Base-by-base conservation (phyloP, 1,139 yeast species). In the Suhomyces coccinellae region DNA sequence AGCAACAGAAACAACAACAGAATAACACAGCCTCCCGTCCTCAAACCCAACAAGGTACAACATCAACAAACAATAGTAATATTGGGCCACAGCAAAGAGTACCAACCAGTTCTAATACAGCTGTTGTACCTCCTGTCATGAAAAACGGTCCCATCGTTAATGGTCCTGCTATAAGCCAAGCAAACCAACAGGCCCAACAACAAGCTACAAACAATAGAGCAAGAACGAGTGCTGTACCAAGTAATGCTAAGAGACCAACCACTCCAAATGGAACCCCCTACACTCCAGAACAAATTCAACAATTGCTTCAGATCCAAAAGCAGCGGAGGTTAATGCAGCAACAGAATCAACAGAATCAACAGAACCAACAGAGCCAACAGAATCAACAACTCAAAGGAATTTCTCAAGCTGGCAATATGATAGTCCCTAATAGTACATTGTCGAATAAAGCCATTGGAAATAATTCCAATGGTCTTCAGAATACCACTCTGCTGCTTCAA, bases 251-350 rank as follows among this genome's bases (percentile, higher is more conserved):
- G 46, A 53, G 73, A 28, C 75, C 81, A 7, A 69, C 77, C 0
- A 71, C 77, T 1, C 78, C 81, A 1, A 74, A 75, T 52, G 82
- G 81, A 2, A 73, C 80, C 1, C 80, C 80, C 6, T 75, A 77
- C 44, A 75, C 82, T 0, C 73, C 74, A 13, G 83, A 79, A 49
- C 84, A 79, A 52, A 65, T 79, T 13, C 84, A 79, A 53, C 80
- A 76, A 46, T 59, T 79, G 31, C 58, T 79, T 37, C 82, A 77
- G 46, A 57, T 75, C 33, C 82, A 78, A 52, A 74, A 77, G 47
- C 83, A 79, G 50, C 66, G 82, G 46, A 67, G 79, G 47, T 50
- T 77, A 53, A 65, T 73, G 62, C 82, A 75, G 54, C 77, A 69
- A 38, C 74, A 71, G 49, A 64, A 62, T 28, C 66, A 65, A 44